Percentiles rank a stretch among this genome's conserved stretches.
phyloP scores from a whole-genome alignment of 2,329 filamentous ascomycete species.

The Pseudogymnoascus sp. region DNA sequence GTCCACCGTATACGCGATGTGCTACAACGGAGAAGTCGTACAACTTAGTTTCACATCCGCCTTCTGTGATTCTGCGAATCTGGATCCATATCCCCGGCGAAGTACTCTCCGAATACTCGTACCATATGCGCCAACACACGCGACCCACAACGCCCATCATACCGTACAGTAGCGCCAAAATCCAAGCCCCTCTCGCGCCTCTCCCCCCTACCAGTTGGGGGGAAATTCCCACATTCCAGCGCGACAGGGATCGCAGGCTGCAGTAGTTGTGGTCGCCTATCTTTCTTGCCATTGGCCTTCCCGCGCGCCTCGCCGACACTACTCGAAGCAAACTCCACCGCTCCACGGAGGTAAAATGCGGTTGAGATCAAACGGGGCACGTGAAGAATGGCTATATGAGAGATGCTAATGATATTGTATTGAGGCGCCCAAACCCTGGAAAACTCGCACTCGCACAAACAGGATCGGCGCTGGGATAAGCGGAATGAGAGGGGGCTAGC shows the following conservation, averaged over 20 bases:
- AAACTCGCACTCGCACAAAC: not conserved
- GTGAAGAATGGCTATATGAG: not conserved
- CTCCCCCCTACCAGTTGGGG: not conserved
- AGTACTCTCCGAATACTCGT: not conserved
- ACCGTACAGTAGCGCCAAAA: not conserved
- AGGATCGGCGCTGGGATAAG: constrained; percentile 4
- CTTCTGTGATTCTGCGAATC: not conserved
- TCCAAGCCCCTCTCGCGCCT: not conserved
- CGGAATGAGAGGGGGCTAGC: not conserved
- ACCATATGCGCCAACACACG: not conserved
- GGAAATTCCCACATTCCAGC: constrained; percentile 4
- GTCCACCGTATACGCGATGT: not conserved
- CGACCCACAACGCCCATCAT: not conserved
- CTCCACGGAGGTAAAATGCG: not conserved
- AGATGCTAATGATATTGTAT: not conserved
- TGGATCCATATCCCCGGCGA: not conserved
- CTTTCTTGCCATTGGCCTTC: not conserved
- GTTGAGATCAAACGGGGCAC: not conserved
- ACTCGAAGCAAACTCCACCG: not conserved
- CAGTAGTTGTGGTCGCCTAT: not conserved
- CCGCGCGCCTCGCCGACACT: not conserved
- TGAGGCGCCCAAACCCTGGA: not conserved
- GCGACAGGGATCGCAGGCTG: constrained; percentile 4
- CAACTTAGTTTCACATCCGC: not conserved
- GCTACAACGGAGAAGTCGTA: not conserved